Percentiles rank a stretch among this genome's conserved stretches.
Conservation (phyloP, 768 basidiomycete genomes). For the Pulveroboletus sp. region DNA sequence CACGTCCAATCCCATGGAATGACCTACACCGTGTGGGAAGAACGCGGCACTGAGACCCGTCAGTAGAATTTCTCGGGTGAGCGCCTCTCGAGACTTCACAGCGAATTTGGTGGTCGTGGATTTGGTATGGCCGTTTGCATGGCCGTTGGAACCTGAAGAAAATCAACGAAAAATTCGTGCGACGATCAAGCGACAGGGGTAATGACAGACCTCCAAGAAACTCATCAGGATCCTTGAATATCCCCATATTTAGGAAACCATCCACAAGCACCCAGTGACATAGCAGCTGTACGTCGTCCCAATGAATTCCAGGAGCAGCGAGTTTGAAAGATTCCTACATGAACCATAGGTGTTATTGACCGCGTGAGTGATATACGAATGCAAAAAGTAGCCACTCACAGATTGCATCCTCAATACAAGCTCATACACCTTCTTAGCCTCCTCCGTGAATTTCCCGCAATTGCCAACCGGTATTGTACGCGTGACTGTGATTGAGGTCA, state of each 20-base stretch:
- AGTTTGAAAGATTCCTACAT: slow-evolving; percentile 65
- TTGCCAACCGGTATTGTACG: slow-evolving; percentile 93
- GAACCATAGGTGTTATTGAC: not conserved
- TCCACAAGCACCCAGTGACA: slow-evolving; percentile 80
- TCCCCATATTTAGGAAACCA: slow-evolving; percentile 78
- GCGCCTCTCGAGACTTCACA: slow-evolving; percentile 12
- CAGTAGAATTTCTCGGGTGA: slow-evolving; percentile 54
- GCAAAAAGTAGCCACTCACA: slow-evolving; percentile 33
- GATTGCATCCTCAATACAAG: slow-evolving; percentile 90
- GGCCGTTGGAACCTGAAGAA: slow-evolving; percentile 1
- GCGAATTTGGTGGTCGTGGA: not conserved
- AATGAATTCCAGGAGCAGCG: slow-evolving; percentile 75
- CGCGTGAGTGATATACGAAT: not conserved
- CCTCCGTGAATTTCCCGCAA: slow-evolving; percentile 79
- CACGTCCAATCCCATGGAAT: slow-evolving; percentile 90
- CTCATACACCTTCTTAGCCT: slow-evolving; percentile 78
- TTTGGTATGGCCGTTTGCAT: not conserved
- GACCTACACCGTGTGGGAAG: slow-evolving; percentile 92
- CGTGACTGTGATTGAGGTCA: slow-evolving; percentile 51
- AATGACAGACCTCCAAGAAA: slow-evolving; percentile 6
- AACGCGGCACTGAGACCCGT: slow-evolving; percentile 80
- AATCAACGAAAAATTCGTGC: not conserved
- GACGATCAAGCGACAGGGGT: not conserved
- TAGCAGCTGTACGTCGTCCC: slow-evolving; percentile 82
- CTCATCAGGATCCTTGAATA: slow-evolving; percentile 69